Conservation (phyloP, 306 rosid species). For the Benincasa hispida region DNA sequence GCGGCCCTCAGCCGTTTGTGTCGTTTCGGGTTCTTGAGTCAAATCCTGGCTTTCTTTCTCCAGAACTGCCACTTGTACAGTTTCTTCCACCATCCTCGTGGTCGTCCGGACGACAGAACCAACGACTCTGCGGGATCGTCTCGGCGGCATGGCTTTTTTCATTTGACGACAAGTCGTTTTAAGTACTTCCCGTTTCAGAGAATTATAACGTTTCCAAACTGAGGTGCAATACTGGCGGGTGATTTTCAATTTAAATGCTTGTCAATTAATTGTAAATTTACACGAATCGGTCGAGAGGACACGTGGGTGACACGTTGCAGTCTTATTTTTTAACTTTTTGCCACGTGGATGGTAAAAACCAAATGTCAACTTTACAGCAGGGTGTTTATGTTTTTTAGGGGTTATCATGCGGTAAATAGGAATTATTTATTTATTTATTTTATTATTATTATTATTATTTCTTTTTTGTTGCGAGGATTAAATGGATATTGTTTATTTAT, state of each 20-base stretch:
- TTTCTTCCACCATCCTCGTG: constrained; percentile 23
- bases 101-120: constrained; percentile 18
- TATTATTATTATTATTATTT: too few relatives aligned
- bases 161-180: not conserved
- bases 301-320: not conserved
- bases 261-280: not conserved
- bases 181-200: not conserved
- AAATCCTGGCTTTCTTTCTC: constrained; percentile 3
- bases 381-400: too few relatives aligned
- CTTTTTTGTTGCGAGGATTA: too few relatives aligned
- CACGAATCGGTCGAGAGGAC: not conserved
- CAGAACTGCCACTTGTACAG: constrained; percentile 18
- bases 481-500: too few relatives aligned
- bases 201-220: not conserved
- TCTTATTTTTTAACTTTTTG: not conserved
- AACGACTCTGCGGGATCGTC: constrained; percentile 16
- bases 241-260: not conserved
- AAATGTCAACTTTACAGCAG: too few relatives aligned
- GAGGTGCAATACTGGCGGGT: not conserved
- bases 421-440: too few relatives aligned
- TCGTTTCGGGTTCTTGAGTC: not conserved
- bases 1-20: not conserved
- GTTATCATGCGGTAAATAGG: too few relatives aligned
- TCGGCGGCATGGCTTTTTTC: constrained; percentile 30
- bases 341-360: not conserved